Conservation (phyloP, 129 eudicot species). For the Helichrysum umbraculigerum region DNA sequence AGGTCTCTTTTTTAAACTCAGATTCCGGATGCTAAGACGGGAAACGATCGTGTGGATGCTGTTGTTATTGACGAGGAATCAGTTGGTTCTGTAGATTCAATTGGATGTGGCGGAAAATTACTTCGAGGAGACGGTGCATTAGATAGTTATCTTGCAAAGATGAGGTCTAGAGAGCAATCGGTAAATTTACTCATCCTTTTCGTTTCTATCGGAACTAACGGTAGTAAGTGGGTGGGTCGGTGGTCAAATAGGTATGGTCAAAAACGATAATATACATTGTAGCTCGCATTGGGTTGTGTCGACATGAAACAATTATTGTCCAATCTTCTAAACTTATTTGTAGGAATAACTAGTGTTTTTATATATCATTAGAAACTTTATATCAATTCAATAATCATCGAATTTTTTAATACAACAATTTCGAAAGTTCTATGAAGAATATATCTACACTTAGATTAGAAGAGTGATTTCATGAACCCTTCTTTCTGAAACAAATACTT, state of each 20-base stretch:
- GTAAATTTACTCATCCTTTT: slow-evolving; percentile 31
- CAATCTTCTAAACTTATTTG: neutral
- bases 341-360: neutral
- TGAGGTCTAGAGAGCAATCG: slow-evolving; percentile 42
- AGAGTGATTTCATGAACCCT: neutral
- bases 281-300: neutral
- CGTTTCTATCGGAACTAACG: neutral
- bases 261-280: neutral
- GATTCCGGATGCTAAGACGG: slow-evolving; percentile 86
- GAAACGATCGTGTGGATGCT: slow-evolving; percentile 82
- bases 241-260: neutral
- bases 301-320: neutral
- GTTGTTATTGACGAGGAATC: slow-evolving; percentile 88
- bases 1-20: slow-evolving; percentile 20
- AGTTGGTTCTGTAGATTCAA: slow-evolving; percentile 53
- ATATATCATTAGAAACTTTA: neutral
- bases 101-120: slow-evolving; percentile 77
- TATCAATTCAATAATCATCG: neutral
- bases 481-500: neutral
- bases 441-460: too few relatives aligned
- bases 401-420: neutral
- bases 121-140: slow-evolving; percentile 85
- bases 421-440: neutral
- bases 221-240: neutral
- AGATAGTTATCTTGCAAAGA: slow-evolving; percentile 55